These are phyloP conservation scores for Paraphaeosphaeria minitans DNA, from an alignment of 2,329 filamentous ascomycete genomes.

Conservation along the genomic window DNA sequence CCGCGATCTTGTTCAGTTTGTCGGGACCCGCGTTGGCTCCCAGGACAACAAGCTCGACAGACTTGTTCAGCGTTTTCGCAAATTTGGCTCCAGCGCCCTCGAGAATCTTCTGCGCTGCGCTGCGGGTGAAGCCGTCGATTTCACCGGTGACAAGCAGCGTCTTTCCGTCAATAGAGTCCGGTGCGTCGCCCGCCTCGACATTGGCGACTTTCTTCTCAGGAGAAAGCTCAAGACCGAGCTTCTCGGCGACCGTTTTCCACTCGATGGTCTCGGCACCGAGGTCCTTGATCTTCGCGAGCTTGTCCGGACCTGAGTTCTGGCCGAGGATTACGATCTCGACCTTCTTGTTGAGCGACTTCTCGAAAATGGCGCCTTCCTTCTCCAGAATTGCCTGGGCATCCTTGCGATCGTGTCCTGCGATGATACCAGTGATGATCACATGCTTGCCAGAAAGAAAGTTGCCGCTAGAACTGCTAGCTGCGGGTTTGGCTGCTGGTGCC, in stretches of 20 bases:
- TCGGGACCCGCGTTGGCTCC: constrained; percentile 22
- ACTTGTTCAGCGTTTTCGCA: constrained; percentile 26
- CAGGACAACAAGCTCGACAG: constrained; percentile 26
- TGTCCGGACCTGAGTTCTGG: constrained; percentile 21
- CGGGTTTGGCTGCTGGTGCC: constrained; percentile 16
- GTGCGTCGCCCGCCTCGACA: constrained; percentile 21
- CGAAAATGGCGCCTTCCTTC: constrained; percentile 20
- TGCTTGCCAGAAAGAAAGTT: constrained; percentile 18
- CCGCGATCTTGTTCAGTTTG: constrained; percentile 22
- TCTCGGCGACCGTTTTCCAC: constrained; percentile 44
- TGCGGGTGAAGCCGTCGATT: constrained; percentile 39
- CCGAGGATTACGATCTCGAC: constrained; percentile 27
- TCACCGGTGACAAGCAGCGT: constrained; percentile 48
- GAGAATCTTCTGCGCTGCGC: constrained; percentile 22
- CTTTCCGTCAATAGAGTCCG: constrained; percentile 23
- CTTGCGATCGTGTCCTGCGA: constrained; percentile 24
- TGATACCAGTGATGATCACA: constrained; percentile 23
- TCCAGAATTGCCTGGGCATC: constrained; percentile 22
- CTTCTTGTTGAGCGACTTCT: constrained; percentile 26
- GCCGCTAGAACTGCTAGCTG: constrained; percentile 8
- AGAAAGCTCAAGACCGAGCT: constrained; percentile 37
- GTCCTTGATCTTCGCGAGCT: constrained; percentile 24
- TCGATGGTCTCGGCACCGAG: constrained; percentile 22
- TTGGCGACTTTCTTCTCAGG: constrained; percentile 21
- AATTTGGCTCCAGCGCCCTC: constrained; percentile 20